These are phyloP conservation scores for Pseudocercospora pini-densiflorae DNA, from an alignment of 2,329 filamentous ascomycete species.

Conservation along the genomic window DNA sequence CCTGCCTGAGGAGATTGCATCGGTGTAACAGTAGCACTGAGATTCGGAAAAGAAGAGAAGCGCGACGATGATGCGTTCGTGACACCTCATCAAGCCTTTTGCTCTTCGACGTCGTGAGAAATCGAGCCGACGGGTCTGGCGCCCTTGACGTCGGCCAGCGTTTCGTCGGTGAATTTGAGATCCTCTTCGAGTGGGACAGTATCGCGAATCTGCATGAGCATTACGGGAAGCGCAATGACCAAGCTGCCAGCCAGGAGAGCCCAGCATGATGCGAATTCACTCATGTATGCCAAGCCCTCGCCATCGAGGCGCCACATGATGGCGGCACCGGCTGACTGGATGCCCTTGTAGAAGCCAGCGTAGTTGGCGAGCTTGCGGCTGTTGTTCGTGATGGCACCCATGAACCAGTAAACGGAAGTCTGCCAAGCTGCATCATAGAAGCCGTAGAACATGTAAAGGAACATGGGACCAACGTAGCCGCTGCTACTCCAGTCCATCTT, in stretches of 20 bases:
- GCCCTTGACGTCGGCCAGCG: constrained; percentile 67
- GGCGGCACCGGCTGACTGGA: constrained; percentile 85
- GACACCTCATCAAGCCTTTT: constrained; percentile 19
- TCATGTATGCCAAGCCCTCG: constrained; percentile 66
- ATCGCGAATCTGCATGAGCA: constrained; percentile 79
- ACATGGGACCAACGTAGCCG: constrained; percentile 78
- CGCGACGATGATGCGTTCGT: not conserved
- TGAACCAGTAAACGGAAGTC: constrained; percentile 91
- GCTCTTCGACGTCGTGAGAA: constrained; percentile 18
- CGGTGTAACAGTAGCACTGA: constrained; percentile 11
- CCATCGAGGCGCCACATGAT: constrained; percentile 75
- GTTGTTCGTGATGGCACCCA: constrained; percentile 92
- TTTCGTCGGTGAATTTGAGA: constrained; percentile 84
- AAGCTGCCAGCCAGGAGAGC: constrained; percentile 74
- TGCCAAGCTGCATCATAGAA: constrained; percentile 92
- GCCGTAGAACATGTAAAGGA: constrained; percentile 89
- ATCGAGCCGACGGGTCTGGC: constrained; percentile 23
- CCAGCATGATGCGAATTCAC: constrained; percentile 77
- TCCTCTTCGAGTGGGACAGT: constrained; percentile 82
- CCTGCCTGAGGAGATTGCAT: constrained; percentile 22
- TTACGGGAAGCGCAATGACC: constrained; percentile 76
- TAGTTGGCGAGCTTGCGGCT: constrained; percentile 90
- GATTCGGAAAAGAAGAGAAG: not conserved
- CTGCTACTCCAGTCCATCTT: constrained; percentile 68
- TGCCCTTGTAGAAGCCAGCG: constrained; percentile 86